phyloP scores from a whole-genome alignment of 2,329 filamentous ascomycete genomes.

The Neofusicoccum umdonicola region DNA sequence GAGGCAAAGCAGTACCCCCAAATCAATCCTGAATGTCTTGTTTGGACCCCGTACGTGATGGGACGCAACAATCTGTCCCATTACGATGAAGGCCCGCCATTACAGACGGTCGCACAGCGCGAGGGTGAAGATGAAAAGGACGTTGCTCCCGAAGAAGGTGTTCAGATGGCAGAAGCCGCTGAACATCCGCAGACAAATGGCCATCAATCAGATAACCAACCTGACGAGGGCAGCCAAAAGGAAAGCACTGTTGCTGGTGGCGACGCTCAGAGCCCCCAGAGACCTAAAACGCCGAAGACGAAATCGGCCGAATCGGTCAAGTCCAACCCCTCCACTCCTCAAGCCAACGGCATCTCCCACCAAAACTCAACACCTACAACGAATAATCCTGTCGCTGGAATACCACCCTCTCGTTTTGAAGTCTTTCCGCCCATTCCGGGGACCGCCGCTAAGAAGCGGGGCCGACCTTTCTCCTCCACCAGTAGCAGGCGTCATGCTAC shows the following conservation, averaged over 20 bases:
- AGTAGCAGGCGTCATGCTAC: constrained; percentile 35
- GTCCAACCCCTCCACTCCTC: constrained; percentile 8
- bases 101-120: constrained; percentile 83
- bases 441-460: constrained; percentile 32
- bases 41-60: constrained; percentile 98
- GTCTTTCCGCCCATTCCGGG: constrained; percentile 70
- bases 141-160: constrained; percentile 43
- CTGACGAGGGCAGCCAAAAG: neutral
- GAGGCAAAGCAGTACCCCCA: constrained; percentile 84
- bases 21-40: constrained; percentile 74
- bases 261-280: neutral
- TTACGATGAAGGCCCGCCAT: constrained; percentile 75
- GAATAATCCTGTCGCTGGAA: constrained; percentile 34
- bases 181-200: constrained; percentile 4
- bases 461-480: constrained; percentile 35
- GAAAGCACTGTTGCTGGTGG: neutral
- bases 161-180: constrained; percentile 33
- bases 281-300: constrained; percentile 4
- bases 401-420: constrained; percentile 71
- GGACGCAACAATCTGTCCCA: constrained; percentile 78
- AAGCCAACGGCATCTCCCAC: constrained; percentile 7
- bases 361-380: constrained; percentile 24
- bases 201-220: constrained; percentile 1
- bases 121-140: constrained; percentile 63
- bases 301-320: constrained; percentile 1